Conservation (phyloP, 2,329 filamentous ascomycete species). For the Paracorniculantispora psalliotae region DNA sequence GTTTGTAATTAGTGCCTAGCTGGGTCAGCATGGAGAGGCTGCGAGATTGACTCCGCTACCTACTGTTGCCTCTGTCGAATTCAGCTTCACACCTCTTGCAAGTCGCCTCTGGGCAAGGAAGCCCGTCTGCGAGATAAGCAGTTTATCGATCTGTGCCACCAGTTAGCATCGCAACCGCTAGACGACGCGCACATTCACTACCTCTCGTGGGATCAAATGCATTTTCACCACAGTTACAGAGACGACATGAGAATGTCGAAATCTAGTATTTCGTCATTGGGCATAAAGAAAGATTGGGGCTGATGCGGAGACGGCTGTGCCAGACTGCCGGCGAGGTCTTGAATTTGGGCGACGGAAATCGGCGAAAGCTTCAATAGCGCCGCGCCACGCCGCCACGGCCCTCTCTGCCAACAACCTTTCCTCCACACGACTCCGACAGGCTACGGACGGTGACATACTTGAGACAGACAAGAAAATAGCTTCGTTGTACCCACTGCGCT, state of each 20-base stretch:
- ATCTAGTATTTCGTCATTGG: not conserved
- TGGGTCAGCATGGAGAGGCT: not conserved
- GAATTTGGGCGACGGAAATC: slow-evolving; percentile 1
- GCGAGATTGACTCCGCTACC: slow-evolving; percentile 15
- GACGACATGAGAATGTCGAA: not conserved
- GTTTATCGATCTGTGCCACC: slow-evolving; percentile 76
- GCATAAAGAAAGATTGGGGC: not conserved
- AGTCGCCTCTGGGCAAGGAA: slow-evolving; percentile 81
- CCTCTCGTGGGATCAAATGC: slow-evolving; percentile 46
- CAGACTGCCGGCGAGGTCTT: not conserved
- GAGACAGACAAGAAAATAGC: not conserved
- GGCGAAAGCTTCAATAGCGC: not conserved
- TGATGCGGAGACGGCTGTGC: not conserved
- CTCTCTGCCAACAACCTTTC: not conserved
- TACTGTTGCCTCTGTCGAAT: slow-evolving; percentile 84
- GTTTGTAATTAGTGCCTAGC: slow-evolving; percentile 2
- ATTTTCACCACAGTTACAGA: slow-evolving; percentile 23
- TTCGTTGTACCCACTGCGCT: not conserved
- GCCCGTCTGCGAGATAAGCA: slow-evolving; percentile 84
- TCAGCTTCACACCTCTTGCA: slow-evolving; percentile 81
- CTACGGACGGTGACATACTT: not conserved
- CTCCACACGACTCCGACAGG: not conserved
- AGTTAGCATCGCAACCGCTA: slow-evolving; percentile 21
- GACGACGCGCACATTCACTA: slow-evolving; percentile 24
- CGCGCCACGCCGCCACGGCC: not conserved